Conservation (phyloP, 345 rosid genomes). For the Corchorus capsularis region DNA sequence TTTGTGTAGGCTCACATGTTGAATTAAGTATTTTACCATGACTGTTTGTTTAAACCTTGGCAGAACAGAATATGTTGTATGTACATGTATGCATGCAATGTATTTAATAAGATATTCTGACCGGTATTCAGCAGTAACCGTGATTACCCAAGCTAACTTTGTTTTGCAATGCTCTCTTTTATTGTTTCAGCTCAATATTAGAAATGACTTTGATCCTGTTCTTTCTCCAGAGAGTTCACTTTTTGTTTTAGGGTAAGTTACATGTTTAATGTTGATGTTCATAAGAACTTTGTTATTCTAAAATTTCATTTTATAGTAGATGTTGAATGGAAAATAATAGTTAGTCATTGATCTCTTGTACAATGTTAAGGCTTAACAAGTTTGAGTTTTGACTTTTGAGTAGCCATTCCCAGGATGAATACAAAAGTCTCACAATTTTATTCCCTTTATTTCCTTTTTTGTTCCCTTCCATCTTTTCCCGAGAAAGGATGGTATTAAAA, state of each 20-base stretch:
- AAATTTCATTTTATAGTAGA: not conserved
- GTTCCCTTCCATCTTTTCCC: not conserved
- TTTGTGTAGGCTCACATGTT: not conserved
- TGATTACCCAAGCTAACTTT: constrained; percentile 16
- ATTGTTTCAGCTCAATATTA: constrained; percentile 81
- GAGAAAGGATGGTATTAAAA: too few species aligned
- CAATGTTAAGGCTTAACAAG: not conserved
- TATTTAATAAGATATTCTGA: not conserved
- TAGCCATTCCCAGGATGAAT: not conserved
- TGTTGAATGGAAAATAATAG: not conserved
- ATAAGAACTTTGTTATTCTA: not conserved
- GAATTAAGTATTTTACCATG: not conserved
- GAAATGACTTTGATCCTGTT: constrained; percentile 99
- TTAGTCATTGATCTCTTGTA: not conserved
- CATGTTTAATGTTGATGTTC: constrained; percentile 8
- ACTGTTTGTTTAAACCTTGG: not conserved
- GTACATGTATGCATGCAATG: not conserved
- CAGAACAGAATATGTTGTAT: not conserved
- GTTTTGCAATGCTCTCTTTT: constrained; percentile 15
- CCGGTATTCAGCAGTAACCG: not conserved
- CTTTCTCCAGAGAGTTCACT: constrained; percentile 99
- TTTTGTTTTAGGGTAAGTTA: constrained; percentile 91
- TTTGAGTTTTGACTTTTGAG: not conserved
- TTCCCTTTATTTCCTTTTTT: too few species aligned
- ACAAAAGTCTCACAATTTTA: not conserved